Evolutionary conservation across 768 basidiomycete species (phyloP), one percentile per base, ranked within the genome.

Genomic region (Trametes sanguinea): DNA sequence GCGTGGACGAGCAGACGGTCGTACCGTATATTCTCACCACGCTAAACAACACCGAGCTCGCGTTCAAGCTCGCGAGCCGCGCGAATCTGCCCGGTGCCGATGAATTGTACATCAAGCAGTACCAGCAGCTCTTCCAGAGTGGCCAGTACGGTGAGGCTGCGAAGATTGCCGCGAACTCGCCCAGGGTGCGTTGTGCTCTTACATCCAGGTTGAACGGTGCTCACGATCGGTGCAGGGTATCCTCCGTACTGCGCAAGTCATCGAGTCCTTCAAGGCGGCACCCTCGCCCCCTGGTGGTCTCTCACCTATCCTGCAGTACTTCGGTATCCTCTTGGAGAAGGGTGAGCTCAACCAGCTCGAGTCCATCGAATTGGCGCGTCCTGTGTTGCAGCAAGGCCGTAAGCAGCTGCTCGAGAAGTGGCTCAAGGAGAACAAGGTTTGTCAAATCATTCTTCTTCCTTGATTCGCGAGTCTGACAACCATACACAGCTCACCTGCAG

Each of bases 361-460:
- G 74, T 95, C 94, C 13, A 76, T 99, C 35, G 97, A 99, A 74
- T 85, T 99, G 48, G 97, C 97, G 1, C 86, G 95, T 50, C 97
- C 97, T 16, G 97, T 99, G 7, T 78, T 99, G 47, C 89, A 92
- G 67, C 97, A 99, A 77, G 94, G 94, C 39, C 87, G 94, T 74
- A 98, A 99, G 77, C 94, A 98, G 70, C 79, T 98, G 47, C 80
- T 99, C 14, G 97, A 99, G 80, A 98, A 98, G 71, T 99, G 97
- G 97, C 78, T 99, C 63, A 99, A 99, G 77, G 97, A 99, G 82
- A 98, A 97, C 79, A 99, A 98, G 87, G 95, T 89, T 48, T 47
- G 74, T 65, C 13, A 29, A 46, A 35, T 16, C 32, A 37, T 33
- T n/a, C 50, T 32, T 29, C 33, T 51, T 67, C 17, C 14, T 35